phyloP scores from a whole-genome alignment of 257 asterid genomes.

The Thymus mandschuricus region DNA sequence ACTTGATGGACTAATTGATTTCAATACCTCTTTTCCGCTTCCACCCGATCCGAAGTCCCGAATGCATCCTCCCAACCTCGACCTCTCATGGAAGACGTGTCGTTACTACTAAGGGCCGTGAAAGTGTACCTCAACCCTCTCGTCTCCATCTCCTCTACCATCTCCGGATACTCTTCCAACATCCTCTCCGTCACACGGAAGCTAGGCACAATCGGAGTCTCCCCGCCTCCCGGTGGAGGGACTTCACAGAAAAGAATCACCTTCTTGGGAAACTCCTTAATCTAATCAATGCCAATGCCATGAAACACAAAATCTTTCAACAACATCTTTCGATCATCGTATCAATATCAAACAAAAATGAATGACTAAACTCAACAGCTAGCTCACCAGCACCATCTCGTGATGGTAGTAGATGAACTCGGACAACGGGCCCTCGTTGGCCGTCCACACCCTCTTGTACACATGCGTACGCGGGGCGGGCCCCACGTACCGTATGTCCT shows the following conservation, averaged over 20 bases:
- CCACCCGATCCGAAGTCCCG: slow-evolving; percentile 65
- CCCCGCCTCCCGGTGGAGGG: slow-evolving; percentile 83
- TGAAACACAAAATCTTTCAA: neutral
- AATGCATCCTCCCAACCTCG: slow-evolving; percentile 92
- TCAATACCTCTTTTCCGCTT: slow-evolving; percentile 69
- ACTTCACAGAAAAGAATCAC: slow-evolving; percentile 74
- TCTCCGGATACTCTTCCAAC: slow-evolving; percentile 75
- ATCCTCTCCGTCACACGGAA: slow-evolving; percentile 66
- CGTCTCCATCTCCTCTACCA: slow-evolving; percentile 67
- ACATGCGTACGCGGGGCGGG: slow-evolving; percentile 83
- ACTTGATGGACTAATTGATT: too few species aligned
- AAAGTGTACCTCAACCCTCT: slow-evolving; percentile 72
- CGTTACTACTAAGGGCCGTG: slow-evolving; percentile 61
- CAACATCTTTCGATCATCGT: neutral
- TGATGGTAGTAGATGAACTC: slow-evolving; percentile 83
- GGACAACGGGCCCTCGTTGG: slow-evolving; percentile 84
- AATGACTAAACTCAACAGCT: neutral
- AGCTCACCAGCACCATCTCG: slow-evolving; percentile 80
- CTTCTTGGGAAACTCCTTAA: slow-evolving; percentile 70
- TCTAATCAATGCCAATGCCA: slow-evolving; percentile 23
- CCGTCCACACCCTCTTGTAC: slow-evolving; percentile 78
- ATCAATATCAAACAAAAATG: neutral
- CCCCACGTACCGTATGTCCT: slow-evolving; percentile 77
- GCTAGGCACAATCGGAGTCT: slow-evolving; percentile 85
- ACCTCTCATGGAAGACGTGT: slow-evolving; percentile 73